Percentiles rank a stretch among this genome's conserved stretches.
Evolutionary conservation across 192 early-diverging fungal species (phyloP).

Genomic region (Mortierella alpina): DNA sequence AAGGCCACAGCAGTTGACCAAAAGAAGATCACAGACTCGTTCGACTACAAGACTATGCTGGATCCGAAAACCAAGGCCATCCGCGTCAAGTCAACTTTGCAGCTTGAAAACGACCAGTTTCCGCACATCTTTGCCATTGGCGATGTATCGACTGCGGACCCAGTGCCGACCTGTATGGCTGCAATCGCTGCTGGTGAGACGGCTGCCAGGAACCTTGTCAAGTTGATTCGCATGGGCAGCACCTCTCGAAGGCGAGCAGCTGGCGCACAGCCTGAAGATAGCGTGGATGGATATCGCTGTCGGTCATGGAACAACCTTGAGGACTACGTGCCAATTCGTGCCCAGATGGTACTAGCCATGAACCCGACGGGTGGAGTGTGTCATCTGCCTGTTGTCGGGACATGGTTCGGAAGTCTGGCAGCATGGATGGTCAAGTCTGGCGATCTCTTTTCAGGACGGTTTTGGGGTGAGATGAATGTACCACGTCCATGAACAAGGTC

Average conservation of each 20-base stretch:
- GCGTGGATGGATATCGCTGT: constrained; percentile 6
- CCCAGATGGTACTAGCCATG: constrained; percentile 46
- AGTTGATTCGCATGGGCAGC: constrained; percentile 13
- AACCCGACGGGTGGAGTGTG: constrained; percentile 38
- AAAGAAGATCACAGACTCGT: constrained; percentile 60
- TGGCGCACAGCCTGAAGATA: background rate
- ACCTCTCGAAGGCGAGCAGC: background rate
- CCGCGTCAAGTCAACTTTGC: constrained; percentile 73
- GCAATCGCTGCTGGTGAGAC: constrained; percentile 29
- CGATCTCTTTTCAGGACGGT: constrained; percentile 28
- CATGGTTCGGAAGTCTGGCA: constrained; percentile 25
- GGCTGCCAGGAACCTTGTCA: constrained; percentile 31
- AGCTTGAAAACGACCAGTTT: constrained; percentile 66
- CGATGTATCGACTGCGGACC: constrained; percentile 68
- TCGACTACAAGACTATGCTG: constrained; percentile 22
- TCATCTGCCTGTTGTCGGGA: constrained; percentile 34
- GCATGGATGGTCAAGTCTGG: constrained; percentile 34
- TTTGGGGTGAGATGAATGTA: constrained; percentile 50
- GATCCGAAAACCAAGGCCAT: constrained; percentile 69
- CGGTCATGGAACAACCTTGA: constrained; percentile 30
- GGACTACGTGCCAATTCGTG: constrained; percentile 13
- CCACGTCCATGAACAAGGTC: constrained; percentile 3
- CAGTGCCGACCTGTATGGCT: constrained; percentile 50
- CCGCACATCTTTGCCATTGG: constrained; percentile 82
- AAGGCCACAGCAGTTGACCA: constrained; percentile 65